Conservation (phyloP, 2,329 filamentous ascomycete species). For the Pyrenochaeta sp. region DNA sequence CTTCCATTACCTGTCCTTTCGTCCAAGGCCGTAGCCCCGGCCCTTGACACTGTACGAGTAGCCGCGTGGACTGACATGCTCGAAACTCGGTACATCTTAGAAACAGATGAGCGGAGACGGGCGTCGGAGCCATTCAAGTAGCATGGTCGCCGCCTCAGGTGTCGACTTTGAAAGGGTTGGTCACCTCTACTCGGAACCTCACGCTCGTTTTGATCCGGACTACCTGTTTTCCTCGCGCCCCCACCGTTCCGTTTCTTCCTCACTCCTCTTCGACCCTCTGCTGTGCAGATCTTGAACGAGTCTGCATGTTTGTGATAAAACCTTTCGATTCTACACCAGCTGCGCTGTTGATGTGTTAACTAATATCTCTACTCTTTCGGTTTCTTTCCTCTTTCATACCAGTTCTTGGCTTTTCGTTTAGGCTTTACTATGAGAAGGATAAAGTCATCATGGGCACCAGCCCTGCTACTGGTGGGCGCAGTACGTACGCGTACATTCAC, state of each 20-base stretch:
- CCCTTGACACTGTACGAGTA: slow-evolving; percentile 39
- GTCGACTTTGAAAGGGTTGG: slow-evolving; percentile 42
- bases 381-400: neutral
- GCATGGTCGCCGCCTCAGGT: slow-evolving; percentile 36
- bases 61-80: slow-evolving; percentile 35
- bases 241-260: slow-evolving; percentile 21
- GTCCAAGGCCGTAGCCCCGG: slow-evolving; percentile 18
- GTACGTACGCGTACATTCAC: slow-evolving; percentile 26
- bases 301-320: slow-evolving; percentile 45
- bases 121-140: slow-evolving; percentile 36
- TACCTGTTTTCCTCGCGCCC: slow-evolving; percentile 22
- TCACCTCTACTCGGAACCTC: slow-evolving; percentile 36
- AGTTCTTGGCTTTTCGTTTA: slow-evolving; percentile 1
- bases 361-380: slow-evolving; percentile 28
- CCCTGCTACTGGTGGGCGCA: slow-evolving; percentile 40
- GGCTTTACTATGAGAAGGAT: slow-evolving; percentile 40
- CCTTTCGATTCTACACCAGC: slow-evolving; percentile 39
- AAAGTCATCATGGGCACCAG: slow-evolving; percentile 30
- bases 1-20: slow-evolving; percentile 27
- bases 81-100: slow-evolving; percentile 34
- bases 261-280: slow-evolving; percentile 40
- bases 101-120: slow-evolving; percentile 40
- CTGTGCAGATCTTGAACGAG: slow-evolving; percentile 47
- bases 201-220: slow-evolving; percentile 36
- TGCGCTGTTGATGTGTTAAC: slow-evolving; percentile 48